phyloP scores from a whole-genome alignment of 2,329 filamentous ascomycete species.

The Aspergillus sp. region DNA sequence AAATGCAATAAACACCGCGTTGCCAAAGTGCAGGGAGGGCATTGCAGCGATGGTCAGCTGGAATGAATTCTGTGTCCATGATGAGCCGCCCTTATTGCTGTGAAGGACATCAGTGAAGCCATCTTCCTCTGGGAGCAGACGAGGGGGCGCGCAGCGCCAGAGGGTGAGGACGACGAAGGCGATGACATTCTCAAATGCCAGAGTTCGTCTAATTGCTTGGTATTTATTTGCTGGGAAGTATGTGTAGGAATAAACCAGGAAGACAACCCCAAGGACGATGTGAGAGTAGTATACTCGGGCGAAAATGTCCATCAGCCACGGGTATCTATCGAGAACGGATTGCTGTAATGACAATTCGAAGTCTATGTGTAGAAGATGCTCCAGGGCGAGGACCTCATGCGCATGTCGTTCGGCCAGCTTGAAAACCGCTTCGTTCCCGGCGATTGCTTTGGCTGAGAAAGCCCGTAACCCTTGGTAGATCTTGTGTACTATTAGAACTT shows the following conservation, averaged over 20 bases:
- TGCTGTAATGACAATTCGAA: conserved; percentile 42
- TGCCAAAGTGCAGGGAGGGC: conserved; percentile 50
- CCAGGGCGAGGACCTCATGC: conserved; percentile 39
- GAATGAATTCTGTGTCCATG: conserved; percentile 47
- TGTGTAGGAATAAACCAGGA: conserved; percentile 50
- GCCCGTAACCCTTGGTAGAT: conserved; percentile 47
- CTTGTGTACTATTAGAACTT: conserved; percentile 9
- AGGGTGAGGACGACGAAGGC: conserved; percentile 48
- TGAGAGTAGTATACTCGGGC: conserved; percentile 48
- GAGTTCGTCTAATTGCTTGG: conserved; percentile 44
- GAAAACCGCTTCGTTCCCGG: conserved; percentile 38
- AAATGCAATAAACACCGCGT: conserved; percentile 27
- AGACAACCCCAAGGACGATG: conserved; percentile 45
- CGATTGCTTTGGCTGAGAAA: conserved; percentile 42
- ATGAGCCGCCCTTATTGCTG: conserved; percentile 18
- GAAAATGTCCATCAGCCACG: conserved; percentile 40
- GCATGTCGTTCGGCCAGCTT: conserved; percentile 40
- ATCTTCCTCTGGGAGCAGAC: conserved; percentile 43
- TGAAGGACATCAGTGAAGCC: conserved; percentile 50
- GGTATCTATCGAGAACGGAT: conserved; percentile 35
- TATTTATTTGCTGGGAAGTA: conserved; percentile 41
- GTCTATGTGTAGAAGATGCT: conserved; percentile 37
- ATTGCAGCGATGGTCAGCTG: conserved; percentile 51
- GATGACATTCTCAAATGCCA: conserved; percentile 49
- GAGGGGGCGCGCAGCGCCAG: conserved; percentile 50